Conservation (phyloP, 2,329 filamentous ascomycete genomes). For the Ilyonectria sp. region DNA sequence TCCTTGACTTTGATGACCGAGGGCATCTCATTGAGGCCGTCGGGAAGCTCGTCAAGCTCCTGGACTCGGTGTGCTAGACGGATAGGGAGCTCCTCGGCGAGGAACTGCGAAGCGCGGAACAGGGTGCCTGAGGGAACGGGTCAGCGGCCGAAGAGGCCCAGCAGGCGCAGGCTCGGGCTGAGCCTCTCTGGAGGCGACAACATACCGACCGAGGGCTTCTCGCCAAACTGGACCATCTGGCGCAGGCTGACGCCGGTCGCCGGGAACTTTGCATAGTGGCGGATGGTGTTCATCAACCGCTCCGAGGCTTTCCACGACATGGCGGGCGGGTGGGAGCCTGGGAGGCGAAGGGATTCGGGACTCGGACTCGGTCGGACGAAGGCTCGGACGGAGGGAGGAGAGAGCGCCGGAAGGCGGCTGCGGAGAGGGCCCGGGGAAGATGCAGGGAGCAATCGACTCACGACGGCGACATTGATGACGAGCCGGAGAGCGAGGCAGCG, state of each 20-base stretch:
- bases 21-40: slow-evolving; percentile 98
- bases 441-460: slow-evolving; percentile 42
- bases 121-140: slow-evolving; percentile 78
- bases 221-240: slow-evolving; percentile 99
- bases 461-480: slow-evolving; percentile 49
- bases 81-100: slow-evolving; percentile 98
- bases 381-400: slow-evolving; percentile 47
- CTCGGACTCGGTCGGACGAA: slow-evolving; percentile 45
- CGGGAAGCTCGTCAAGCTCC: slow-evolving; percentile 91
- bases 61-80: slow-evolving; percentile 96
- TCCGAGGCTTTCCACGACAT: slow-evolving; percentile 97
- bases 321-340: slow-evolving; percentile 45
- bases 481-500: slow-evolving; percentile 11
- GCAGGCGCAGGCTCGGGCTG: slow-evolving; percentile 69
- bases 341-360: slow-evolving; percentile 26
- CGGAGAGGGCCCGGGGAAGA: slow-evolving; percentile 42
- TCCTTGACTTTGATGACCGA: slow-evolving; percentile 95
- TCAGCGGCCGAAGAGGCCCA: slow-evolving; percentile 76
- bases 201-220: slow-evolving; percentile 89
- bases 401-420: slow-evolving; percentile 40
- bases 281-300: slow-evolving; percentile 95
- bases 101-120: slow-evolving; percentile 97
- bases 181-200: slow-evolving; percentile 94
- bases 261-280: slow-evolving; percentile 96
- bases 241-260: slow-evolving; percentile 95